These are phyloP conservation scores for Aspergillus pseudoviridinutans DNA, from an alignment of 2,329 filamentous ascomycete species.

Conservation along the genomic window DNA sequence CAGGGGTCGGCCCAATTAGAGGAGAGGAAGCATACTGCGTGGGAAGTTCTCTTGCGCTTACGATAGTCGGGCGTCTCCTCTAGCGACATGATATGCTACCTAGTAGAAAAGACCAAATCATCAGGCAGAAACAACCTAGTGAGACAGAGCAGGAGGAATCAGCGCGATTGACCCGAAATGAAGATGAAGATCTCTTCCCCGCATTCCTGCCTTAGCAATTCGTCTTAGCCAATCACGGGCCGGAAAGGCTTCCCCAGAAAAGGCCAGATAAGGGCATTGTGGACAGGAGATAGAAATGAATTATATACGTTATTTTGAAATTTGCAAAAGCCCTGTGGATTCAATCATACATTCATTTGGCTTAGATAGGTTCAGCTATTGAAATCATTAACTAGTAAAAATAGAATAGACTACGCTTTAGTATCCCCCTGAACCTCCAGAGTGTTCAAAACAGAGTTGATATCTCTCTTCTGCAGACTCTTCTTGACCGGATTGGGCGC, in stretches of 20 bases:
- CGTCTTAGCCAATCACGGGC: background rate
- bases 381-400: background rate
- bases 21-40: constrained; percentile 18
- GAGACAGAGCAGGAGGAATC: background rate
- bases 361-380: no score
- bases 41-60: constrained; percentile 27
- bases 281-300: no score
- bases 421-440: background rate
- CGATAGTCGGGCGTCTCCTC: constrained; percentile 6
- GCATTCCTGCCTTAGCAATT: no score
- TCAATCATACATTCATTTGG: background rate
- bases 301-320: no score
- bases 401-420: background rate
- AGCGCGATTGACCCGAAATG: background rate
- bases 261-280: no score
- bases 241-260: no score
- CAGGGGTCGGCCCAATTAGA: constrained; percentile 3
- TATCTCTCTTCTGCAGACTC: background rate
- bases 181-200: background rate
- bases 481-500: background rate
- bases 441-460: background rate
- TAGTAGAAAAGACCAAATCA: background rate
- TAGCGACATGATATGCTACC: constrained; percentile 1
- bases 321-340: no score
- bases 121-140: background rate